Conservation (phyloP, 129 eudicot species). For the Pseudognaphalium luteoalbum region DNA sequence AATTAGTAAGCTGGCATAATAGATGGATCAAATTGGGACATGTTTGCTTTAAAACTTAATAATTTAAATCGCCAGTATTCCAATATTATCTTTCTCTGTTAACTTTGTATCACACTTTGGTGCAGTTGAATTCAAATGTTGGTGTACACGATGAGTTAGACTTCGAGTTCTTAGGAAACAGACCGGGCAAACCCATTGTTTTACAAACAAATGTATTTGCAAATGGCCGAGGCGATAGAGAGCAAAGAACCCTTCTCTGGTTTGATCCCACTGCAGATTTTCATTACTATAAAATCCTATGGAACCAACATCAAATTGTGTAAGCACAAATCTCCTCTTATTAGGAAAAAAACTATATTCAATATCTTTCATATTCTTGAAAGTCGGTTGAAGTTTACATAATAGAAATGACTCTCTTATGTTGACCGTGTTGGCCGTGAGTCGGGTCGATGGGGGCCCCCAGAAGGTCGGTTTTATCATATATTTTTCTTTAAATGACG, state of each 20-base stretch:
- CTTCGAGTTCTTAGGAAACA: conserved; percentile 82
- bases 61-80: too few relatives aligned
- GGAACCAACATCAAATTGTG: conserved; percentile 81
- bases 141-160: conserved; percentile 70
- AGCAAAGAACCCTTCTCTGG: conserved; percentile 72
- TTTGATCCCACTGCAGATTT: conserved; percentile 72
- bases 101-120: background rate
- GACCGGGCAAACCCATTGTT: conserved; percentile 50
- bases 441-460: too few relatives aligned
- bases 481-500: too few relatives aligned
- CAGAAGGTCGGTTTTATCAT: too few relatives aligned
- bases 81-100: background rate
- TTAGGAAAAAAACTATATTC: background rate
- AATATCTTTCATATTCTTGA: too few relatives aligned
- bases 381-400: background rate
- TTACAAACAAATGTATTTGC: conserved; percentile 70
- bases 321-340: conserved; percentile 34
- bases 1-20: too few relatives aligned
- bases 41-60: too few relatives aligned
- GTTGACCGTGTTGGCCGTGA: too few relatives aligned
- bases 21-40: too few relatives aligned
- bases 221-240: conserved; percentile 68
- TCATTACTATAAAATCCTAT: conserved; percentile 65
- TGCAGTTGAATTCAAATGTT: conserved; percentile 48
- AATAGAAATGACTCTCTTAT: too few relatives aligned